phyloP scores from a whole-genome alignment of 352 stramenopile genomes.

The Globisporangium canariense region DNA sequence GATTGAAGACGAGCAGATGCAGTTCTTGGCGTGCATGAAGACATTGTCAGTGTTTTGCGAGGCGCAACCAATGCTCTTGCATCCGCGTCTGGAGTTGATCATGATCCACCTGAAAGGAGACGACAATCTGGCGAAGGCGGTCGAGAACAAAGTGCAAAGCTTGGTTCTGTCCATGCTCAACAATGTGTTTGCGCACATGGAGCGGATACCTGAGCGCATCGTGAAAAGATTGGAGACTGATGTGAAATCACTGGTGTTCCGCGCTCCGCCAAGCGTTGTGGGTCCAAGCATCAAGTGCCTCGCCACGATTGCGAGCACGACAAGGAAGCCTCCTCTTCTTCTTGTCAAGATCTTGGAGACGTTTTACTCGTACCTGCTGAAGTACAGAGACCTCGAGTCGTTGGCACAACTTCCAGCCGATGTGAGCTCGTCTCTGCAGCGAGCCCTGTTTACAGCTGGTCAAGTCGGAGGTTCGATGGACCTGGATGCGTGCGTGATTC shows the following conservation, averaged over 20 bases:
- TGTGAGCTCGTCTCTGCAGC: conserved; percentile 53
- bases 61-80: conserved; percentile 55
- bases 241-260: conserved; percentile 58
- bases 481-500: conserved; percentile 41
- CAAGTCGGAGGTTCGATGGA: conserved; percentile 69
- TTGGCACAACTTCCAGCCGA: conserved; percentile 32
- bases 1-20: conserved; percentile 41
- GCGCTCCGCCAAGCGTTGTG: conserved; percentile 80
- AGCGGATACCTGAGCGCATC: conserved; percentile 47
- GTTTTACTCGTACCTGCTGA: conserved; percentile 60
- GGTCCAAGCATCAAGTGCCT: conserved; percentile 74
- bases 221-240: conserved; percentile 48
- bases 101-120: conserved; percentile 71
- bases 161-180: conserved; percentile 60
- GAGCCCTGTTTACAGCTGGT: conserved; percentile 66
- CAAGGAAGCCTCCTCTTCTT: conserved; percentile 38
- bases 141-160: conserved; percentile 56
- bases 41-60: conserved; percentile 75
- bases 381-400: conserved; percentile 38
- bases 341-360: conserved; percentile 63
- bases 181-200: conserved; percentile 49
- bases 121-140: conserved; percentile 45
- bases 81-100: conserved; percentile 60
- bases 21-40: conserved; percentile 78
- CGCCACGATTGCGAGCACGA: conserved; percentile 41